Percentiles rank a stretch among this genome's conserved stretches.
Conservation (phyloP, 78 protist genomes). For the Salpingoeca rosetta region DNA sequence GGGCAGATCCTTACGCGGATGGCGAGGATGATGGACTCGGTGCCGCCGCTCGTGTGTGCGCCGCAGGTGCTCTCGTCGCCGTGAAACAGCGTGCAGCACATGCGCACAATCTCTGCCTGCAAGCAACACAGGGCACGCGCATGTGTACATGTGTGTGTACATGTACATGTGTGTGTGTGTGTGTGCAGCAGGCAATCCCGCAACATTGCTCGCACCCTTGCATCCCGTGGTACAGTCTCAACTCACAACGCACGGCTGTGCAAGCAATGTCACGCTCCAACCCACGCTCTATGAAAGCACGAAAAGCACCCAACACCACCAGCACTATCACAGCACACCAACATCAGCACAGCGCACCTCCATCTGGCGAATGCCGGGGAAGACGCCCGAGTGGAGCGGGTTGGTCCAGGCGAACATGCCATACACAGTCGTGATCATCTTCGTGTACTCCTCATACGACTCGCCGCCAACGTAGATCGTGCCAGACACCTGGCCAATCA, state of each 20-base stretch:
- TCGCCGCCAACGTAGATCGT: conserved; percentile 29
- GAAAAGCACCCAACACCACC: not conserved
- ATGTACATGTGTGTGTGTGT: not conserved
- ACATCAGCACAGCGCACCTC: conserved; percentile 4
- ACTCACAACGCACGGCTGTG: too few relatives aligned
- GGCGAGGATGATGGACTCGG: conserved; percentile 57
- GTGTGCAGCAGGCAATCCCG: too few relatives aligned
- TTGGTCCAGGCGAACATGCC: conserved; percentile 24
- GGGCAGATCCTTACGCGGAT: conserved; percentile 3
- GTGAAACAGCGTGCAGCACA: conserved; percentile 6
- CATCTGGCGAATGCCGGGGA: conserved; percentile 31
- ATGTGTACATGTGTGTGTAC: not conserved
- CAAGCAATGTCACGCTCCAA: too few relatives aligned
- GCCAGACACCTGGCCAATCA: conserved; percentile 11
- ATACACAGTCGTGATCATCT: not conserved
- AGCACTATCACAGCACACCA: not conserved
- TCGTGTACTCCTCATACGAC: not conserved
- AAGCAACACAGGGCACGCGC: too few relatives aligned
- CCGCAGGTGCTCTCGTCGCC: conserved; percentile 26
- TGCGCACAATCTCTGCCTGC: conserved; percentile 24
- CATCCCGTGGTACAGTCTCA: not conserved
- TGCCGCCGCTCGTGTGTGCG: conserved; percentile 58
- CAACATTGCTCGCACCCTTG: not conserved
- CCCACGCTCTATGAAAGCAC: too few relatives aligned
- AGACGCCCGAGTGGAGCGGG: conserved; percentile 35